A percentile compares a stretch with the other conserved stretches of the same genome.
Conservation (phyloP, 805 yeast species). For the Lipomyces japonicus region DNA sequence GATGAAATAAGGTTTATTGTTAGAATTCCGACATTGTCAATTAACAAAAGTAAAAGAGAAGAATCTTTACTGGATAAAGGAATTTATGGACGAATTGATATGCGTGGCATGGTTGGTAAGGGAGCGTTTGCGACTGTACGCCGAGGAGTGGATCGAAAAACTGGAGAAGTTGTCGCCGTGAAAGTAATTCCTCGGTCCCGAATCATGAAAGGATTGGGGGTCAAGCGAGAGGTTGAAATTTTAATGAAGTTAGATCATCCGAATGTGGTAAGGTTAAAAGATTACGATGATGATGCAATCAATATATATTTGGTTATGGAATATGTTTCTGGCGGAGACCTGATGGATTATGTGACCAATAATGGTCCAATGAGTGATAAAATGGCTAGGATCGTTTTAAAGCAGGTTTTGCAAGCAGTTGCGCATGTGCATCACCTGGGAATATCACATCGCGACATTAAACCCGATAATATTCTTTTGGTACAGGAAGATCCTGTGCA, state of each 20-base stretch:
- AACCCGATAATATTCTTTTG: constrained; percentile 92
- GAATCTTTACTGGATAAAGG: too few species aligned
- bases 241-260: constrained; percentile 64
- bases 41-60: constrained; percentile 40
- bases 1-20: constrained; percentile 57
- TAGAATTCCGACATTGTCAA: constrained; percentile 37
- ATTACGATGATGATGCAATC: constrained; percentile 78
- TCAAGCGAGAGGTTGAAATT: constrained; percentile 79
- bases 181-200: constrained; percentile 83
- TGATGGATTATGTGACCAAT: constrained; percentile 94
- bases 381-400: constrained; percentile 79
- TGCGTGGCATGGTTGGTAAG: constrained; percentile 84
- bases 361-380: constrained; percentile 85
- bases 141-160: constrained; percentile 77
- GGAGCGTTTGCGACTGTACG: constrained; percentile 98
- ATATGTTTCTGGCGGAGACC: constrained; percentile 91
- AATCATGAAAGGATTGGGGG: constrained; percentile 72
- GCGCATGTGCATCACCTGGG: constrained; percentile 84
- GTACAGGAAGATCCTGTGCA: constrained; percentile 86
- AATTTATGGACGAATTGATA: constrained; percentile 65
- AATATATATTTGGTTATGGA: constrained; percentile 91
- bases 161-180: constrained; percentile 86
- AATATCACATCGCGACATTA: constrained; percentile 92
- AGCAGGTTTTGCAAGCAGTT: constrained; percentile 79
- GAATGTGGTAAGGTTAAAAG: constrained; percentile 75